Base-by-base conservation (phyloP, 352 stramenopile species). In the Phytophthora quininea region DNA sequence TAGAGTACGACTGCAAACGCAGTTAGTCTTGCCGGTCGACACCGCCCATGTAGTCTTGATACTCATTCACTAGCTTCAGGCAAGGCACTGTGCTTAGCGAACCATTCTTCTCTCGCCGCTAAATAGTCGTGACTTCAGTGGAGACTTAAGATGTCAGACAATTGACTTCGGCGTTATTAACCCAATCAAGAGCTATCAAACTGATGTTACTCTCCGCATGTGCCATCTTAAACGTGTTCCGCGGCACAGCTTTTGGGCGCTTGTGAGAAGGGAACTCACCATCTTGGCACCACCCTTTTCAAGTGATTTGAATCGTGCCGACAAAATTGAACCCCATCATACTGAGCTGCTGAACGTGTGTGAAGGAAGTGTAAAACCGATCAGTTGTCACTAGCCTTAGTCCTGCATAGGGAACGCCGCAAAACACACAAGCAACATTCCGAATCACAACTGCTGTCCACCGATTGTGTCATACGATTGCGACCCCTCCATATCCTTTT, bases 1-100 rank as follows among this genome's bases (percentile, higher is more conserved):
- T 64, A 15, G 60, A 66, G 53, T 69, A 66, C 3, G 45, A 24
- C 9, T 69, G 48, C 4, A 63, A 45, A 1, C 59, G 56, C 5
- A 62, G 27, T 33, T 71, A 56, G 43, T 66, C 64, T n/a, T 71
- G 56, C 30, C 37, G 37, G 31, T 60, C 54, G 6, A 51, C 54
- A 27, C 35, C 58, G 32, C 27, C 46, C 58, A 58, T 58, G 31
- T 38, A 19, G 15, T 50, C 35, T 32, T 57, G 12, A 19, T 57
- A 57, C 15, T 48, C 51, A 24, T 35, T n/a, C 3, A 40, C 51
- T 4, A 57, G 51, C 6, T 47, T 32, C 30, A 30, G 51, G 6
- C 31, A 5, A 43, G 51, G 51, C 12, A 57, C 51, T 12, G 40
- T 47, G 40, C 40, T 47, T 3, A 47, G 3, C 19, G 40, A 47